These are phyloP conservation scores for Cladophialophora yegresii DNA, from an alignment of 2,329 filamentous ascomycete genomes.

Conservation along the genomic window DNA sequence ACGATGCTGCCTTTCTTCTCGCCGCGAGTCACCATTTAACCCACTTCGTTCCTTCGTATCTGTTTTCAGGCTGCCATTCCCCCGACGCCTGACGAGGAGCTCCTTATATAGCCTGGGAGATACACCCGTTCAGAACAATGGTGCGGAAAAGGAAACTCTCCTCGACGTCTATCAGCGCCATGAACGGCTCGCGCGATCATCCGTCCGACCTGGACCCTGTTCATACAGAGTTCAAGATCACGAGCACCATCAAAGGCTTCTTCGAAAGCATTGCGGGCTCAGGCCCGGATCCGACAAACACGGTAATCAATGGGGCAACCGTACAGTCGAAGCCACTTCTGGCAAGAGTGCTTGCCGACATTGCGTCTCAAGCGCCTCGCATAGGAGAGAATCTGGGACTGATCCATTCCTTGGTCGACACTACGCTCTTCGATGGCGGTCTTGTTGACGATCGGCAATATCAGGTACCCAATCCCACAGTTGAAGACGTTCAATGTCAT, in stretches of 20 bases:
- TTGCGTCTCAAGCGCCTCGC: slow-evolving; percentile 35
- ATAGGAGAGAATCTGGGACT: slow-evolving; percentile 33
- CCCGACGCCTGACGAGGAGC: slow-evolving; percentile 12
- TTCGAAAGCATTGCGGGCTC: slow-evolving; percentile 32
- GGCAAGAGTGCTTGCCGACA: slow-evolving; percentile 29
- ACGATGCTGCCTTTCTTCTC: slow-evolving; percentile 16
- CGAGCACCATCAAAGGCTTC: slow-evolving; percentile 25
- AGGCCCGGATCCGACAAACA: slow-evolving; percentile 33
- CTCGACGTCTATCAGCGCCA: slow-evolving; percentile 26
- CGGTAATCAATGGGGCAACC: slow-evolving; percentile 36
- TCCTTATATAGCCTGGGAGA: slow-evolving; percentile 23
- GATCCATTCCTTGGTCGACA: slow-evolving; percentile 35
- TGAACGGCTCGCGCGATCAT: slow-evolving; percentile 23
- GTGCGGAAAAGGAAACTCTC: slow-evolving; percentile 28
- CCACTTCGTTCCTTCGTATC: not conserved
- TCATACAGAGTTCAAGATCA: slow-evolving; percentile 17
- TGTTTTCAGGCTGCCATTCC: slow-evolving; percentile 7
- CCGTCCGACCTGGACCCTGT: slow-evolving; percentile 11
- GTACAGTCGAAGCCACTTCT: slow-evolving; percentile 28
- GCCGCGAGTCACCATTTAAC: slow-evolving; percentile 6
- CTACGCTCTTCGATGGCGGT: slow-evolving; percentile 36
- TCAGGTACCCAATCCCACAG: slow-evolving; percentile 28
- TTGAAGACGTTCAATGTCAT: not conserved
- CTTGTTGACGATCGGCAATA: slow-evolving; percentile 37
- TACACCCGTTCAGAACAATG: slow-evolving; percentile 11